phyloP scores from a whole-genome alignment of 2,329 filamentous ascomycete species.

The Metarhizium rileyi region DNA sequence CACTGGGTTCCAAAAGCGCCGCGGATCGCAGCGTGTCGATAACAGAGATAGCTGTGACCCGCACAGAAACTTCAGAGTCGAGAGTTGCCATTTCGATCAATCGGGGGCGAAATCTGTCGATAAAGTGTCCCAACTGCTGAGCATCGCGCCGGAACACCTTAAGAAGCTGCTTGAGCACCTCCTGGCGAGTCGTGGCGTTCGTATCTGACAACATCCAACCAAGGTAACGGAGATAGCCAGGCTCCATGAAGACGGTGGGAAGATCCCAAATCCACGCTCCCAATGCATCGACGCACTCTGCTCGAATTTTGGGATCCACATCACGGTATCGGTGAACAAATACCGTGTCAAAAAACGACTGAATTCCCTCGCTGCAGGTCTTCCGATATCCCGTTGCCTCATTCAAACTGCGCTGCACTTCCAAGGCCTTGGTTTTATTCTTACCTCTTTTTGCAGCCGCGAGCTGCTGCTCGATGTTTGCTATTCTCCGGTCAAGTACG shows the following conservation, averaged over 20 bases:
- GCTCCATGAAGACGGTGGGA: constrained; percentile 83
- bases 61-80: constrained; percentile 72
- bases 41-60: constrained; percentile 70
- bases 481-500: constrained; percentile 60
- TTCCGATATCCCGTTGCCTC: constrained; percentile 62
- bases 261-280: constrained; percentile 82
- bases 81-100: constrained; percentile 87
- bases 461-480: constrained; percentile 67
- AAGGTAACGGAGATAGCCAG: constrained; percentile 81
- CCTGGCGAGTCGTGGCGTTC: constrained; percentile 62
- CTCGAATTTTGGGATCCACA: constrained; percentile 78
- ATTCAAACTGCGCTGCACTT: constrained; percentile 62
- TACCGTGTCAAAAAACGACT: constrained; percentile 82
- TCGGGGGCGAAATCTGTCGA: constrained; percentile 78
- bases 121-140: constrained; percentile 81
- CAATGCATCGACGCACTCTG: constrained; percentile 78
- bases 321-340: constrained; percentile 96
- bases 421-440: constrained; percentile 69
- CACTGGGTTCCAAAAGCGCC: constrained; percentile 80
- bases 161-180: constrained; percentile 75
- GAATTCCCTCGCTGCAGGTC: constrained; percentile 60
- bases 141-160: constrained; percentile 72
- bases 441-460: constrained; percentile 63
- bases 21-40: constrained; percentile 74
- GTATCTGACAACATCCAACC: constrained; percentile 92